Base-by-base conservation (phyloP, 345 rosid genomes). In the Cardamine resedifolia region DNA sequence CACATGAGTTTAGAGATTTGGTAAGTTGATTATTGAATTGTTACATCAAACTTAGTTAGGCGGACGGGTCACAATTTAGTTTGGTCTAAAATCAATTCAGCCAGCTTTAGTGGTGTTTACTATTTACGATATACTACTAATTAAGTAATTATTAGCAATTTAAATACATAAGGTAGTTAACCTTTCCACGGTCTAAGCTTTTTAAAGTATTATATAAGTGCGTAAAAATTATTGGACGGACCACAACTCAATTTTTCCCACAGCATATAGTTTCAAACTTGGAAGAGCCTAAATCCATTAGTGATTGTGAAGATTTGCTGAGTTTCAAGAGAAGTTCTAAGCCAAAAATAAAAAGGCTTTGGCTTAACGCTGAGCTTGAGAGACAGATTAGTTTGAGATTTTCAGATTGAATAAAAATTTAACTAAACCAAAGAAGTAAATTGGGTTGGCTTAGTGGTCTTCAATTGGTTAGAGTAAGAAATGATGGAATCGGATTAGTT, bases 21-120 rank as follows among this genome's bases (percentile, higher is more conserved):
- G 64, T 62, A 47, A 57, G 59, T 33, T 53, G 50, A 73, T 45
- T 44, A 24, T 45, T 55, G 11, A 64, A 24, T 18, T 34, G 65
- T 64, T 64, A 73, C 71, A 73, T 73, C 71, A 65, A 73, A 33
- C 47, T 56, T 73, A 64, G 71, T 34, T 64, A 45, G 49, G 31
- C 12, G 12, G 50, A 9, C 33, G 16, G 28, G 41, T 65, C 58
- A 47, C 49, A 56, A 2, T 34, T 56, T 44, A 64, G 57, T 43
- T 72, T 23, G 58, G 49, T 30, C 64, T 64, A 44, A 16, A 6
- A 62, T 51, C 62, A 72, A 44, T 72, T 52, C 30, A 24, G 20
- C 26, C 39, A 60, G 30, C 57, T 28, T 28, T 28, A 30, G 27
- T 28, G 41, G 26, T 33, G 33, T 69, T 24, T 33, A 33, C 10